Evolutionary conservation across 2,329 filamentous ascomycete species (phyloP).

Genomic region (Tolypocladium cylindrosporum): DNA sequence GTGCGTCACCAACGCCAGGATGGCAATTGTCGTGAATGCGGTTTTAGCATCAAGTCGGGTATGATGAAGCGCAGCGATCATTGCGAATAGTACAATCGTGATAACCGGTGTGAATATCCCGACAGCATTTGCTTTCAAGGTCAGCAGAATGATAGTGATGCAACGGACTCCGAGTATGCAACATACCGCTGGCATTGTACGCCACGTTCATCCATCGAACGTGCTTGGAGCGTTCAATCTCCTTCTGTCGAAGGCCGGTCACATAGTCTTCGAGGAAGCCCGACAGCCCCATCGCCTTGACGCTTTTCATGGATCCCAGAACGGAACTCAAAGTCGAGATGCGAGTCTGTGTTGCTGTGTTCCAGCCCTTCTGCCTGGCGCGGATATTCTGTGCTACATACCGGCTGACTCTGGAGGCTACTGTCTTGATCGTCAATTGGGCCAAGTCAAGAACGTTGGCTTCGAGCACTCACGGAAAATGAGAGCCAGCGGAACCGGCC

Average conservation of each 20-base stretch:
- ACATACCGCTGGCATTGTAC: not conserved
- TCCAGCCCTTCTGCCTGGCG: not conserved
- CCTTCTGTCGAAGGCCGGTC: not conserved
- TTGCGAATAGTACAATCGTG: not conserved
- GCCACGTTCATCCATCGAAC: not conserved
- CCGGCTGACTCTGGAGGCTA: not conserved
- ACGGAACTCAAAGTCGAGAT: not conserved
- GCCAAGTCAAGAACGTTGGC: not conserved
- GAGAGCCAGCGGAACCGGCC: not conserved
- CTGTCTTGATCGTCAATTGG: not conserved
- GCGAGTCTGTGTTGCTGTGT: not conserved
- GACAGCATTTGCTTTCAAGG: not conserved
- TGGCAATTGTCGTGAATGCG: slow-evolving; percentile 1
- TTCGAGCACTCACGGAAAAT: not conserved
- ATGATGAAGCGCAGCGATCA: not conserved
- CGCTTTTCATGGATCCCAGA: not conserved
- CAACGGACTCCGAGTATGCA: not conserved
- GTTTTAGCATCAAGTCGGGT: not conserved
- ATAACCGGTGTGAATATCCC: not conserved
- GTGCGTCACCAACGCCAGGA: slow-evolving; percentile 5
- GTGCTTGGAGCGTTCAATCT: not conserved
- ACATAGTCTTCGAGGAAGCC: not conserved
- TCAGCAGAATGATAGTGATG: not conserved
- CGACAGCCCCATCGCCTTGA: not conserved
- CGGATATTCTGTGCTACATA: not conserved